Percentiles rank a stretch among this genome's conserved stretches.
Conservation (phyloP, 2,329 filamentous ascomycete species). For the Beauveria caledonica region DNA sequence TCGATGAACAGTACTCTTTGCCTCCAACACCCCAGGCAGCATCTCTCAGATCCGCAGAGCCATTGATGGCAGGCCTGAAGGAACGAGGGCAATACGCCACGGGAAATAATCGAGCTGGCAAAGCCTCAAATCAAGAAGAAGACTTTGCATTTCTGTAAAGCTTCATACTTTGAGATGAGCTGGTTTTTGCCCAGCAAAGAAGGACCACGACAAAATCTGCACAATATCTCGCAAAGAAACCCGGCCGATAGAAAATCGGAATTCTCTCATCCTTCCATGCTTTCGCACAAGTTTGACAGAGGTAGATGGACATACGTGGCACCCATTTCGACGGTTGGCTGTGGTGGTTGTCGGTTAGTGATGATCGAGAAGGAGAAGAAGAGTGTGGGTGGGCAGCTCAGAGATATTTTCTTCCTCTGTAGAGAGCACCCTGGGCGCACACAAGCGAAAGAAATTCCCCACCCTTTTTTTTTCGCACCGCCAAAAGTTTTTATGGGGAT, state of each 20-base stretch:
- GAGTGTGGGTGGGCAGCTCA: background rate
- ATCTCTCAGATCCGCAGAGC: constrained; percentile 31
- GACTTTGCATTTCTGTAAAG: background rate
- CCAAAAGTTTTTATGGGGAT: background rate
- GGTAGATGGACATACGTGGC: constrained; percentile 45
- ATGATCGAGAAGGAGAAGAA: constrained; percentile 20
- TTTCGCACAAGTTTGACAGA: constrained; percentile 27
- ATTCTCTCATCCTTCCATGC: constrained; percentile 17
- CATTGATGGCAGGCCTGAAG: constrained; percentile 34
- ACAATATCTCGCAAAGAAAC: constrained; percentile 37
- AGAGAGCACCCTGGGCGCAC: background rate
- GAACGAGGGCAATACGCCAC: constrained; percentile 47
- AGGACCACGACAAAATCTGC: constrained; percentile 64
- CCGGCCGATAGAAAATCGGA: constrained; percentile 13
- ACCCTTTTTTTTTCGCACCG: constrained; percentile 15
- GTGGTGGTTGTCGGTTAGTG: constrained; percentile 30
- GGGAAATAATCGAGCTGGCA: constrained; percentile 67
- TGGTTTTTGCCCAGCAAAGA: constrained; percentile 57
- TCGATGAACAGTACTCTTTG: constrained; percentile 47
- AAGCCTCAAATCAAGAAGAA: constrained; percentile 16
- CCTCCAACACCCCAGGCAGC: constrained; percentile 9
- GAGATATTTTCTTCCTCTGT: constrained; percentile 1
- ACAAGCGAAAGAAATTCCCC: constrained; percentile 4
- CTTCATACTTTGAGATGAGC: constrained; percentile 11
- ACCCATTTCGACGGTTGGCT: constrained; percentile 35